Conservation (phyloP, 805 yeast species). For the Ogataea sp. region DNA sequence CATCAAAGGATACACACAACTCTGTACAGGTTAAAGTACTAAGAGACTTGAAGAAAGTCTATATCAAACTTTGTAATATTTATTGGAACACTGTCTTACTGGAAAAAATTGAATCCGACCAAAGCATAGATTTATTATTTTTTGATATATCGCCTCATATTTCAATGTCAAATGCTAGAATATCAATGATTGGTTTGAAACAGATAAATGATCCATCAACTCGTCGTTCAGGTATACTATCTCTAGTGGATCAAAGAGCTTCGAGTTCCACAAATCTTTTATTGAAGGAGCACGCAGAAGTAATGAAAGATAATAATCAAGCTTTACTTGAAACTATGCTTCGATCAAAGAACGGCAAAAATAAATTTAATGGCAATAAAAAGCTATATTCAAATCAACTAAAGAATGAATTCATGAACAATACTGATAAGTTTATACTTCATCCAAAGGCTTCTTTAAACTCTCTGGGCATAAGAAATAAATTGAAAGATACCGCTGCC, state of each 20-base stretch:
- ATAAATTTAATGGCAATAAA: neutral
- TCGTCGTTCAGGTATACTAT: constrained; percentile 33
- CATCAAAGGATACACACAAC: constrained; percentile 2
- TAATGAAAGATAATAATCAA: constrained; percentile 1
- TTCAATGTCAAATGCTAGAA: constrained; percentile 21
- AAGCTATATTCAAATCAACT: neutral
- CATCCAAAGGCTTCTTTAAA: constrained; percentile 27
- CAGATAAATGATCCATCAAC: constrained; percentile 30
- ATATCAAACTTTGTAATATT: constrained; percentile 20
- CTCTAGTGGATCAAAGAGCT: constrained; percentile 22
- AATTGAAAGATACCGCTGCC: neutral
- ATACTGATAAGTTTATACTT: constrained; percentile 16
- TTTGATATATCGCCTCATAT: constrained; percentile 19
- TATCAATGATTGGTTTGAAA: constrained; percentile 28
- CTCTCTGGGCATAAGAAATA: constrained; percentile 12
- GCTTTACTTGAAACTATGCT: constrained; percentile 2
- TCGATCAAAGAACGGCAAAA: neutral
- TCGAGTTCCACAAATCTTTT: constrained; percentile 17
- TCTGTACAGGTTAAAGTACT: constrained; percentile 19
- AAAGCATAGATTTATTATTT: constrained; percentile 10
- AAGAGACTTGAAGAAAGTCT: constrained; percentile 25
- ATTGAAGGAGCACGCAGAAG: constrained; percentile 10
- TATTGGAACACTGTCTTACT: constrained; percentile 24
- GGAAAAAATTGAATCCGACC: constrained; percentile 9
- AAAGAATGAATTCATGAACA: constrained; percentile 2